These are phyloP conservation scores for Diplodia scrobiculata DNA, from an alignment of 2,329 filamentous ascomycete genomes.

Conservation along the genomic window DNA sequence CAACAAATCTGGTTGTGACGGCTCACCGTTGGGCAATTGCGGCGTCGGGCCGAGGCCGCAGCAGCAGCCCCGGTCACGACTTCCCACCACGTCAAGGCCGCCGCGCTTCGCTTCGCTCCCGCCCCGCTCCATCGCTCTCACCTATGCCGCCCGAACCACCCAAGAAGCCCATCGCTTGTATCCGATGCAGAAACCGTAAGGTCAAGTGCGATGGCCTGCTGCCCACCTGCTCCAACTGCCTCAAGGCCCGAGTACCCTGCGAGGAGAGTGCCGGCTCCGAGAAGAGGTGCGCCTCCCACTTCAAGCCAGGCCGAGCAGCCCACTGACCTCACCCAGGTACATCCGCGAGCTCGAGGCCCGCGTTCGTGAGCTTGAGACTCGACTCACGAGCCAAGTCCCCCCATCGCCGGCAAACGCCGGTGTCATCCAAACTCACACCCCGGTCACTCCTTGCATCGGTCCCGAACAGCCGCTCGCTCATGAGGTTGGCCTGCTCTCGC, in stretches of 20 bases:
- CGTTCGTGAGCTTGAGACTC: neutral
- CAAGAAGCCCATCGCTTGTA: conserved; percentile 9
- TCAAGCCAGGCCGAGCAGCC: neutral
- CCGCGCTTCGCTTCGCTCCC: neutral
- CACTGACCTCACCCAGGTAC: neutral
- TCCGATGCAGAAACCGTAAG: conserved; percentile 12
- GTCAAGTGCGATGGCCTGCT: conserved; percentile 24
- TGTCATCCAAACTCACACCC: neutral
- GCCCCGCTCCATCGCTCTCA: conserved; percentile 9
- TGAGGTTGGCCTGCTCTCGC: conserved; percentile 57
- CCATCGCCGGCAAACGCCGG: neutral
- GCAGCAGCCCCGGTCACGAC: neutral
- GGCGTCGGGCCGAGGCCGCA: neutral
- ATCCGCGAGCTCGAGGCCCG: conserved; percentile 8
- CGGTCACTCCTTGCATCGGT: conserved; percentile 7
- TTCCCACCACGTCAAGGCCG: too few relatives aligned
- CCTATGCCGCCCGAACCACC: conserved; percentile 9
- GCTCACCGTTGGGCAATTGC: neutral
- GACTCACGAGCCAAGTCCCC: neutral
- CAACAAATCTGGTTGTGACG: too few relatives aligned
- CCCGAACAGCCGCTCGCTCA: conserved; percentile 44
- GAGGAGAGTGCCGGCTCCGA: conserved; percentile 19
- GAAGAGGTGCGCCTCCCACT: neutral
- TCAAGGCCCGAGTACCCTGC: conserved; percentile 18
- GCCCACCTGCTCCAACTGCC: conserved; percentile 16